Evolutionary conservation across 1,139 yeast genomes (phyloP), one percentile per base, ranked within the genome.

Genomic region (Zygosaccharomyces pseudobailii): DNA sequence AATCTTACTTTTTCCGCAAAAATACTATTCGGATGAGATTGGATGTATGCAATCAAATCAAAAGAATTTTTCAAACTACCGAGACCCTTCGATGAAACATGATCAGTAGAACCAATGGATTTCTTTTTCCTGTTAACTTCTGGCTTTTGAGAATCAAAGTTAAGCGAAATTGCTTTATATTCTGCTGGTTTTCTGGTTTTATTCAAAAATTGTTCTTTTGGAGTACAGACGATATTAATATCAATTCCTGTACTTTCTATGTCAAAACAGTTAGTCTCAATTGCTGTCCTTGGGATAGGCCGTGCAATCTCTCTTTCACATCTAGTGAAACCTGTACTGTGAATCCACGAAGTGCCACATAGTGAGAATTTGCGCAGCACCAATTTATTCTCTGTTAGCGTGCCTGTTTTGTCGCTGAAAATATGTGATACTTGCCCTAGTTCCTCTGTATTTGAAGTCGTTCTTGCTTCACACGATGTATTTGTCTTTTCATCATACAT

Each of bases 331-430:
- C 83, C 92, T 23, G 82, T 67, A 56, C 84, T 89, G 68, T 92
- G 98, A 6, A 83, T 61, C 96, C 97, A 92, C 5, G 95, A 81
- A 5, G 84, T 76, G 1, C 99, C 99, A 51, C 87, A 85, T 5
- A 89, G 82, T 21, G 92, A 80, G 55, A 89, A 78, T 59, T 87
- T 88, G 43, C 95, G 74, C 63, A 89, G 89, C 24, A 88, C 71
- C 97, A 89, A 89, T 57, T 80, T 70, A 62, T 89, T 89, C 60
- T 89, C 96, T 0, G 99, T 94, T 51, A 94, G 74, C 0, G 98
- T 94, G 9, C 99, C 99, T 0, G 98, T 94, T 66, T 94, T 94
- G 66, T 94, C 99, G 54, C 96, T 87, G 65, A 94, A 94, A 4
- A 94, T 78, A 61, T 90, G 90, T 45, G 95, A 84, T 0, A 94